Percentiles rank a stretch among this genome's conserved stretches.
Conservation (phyloP, 805 yeast genomes). For the Barnettozyma vustinii region DNA sequence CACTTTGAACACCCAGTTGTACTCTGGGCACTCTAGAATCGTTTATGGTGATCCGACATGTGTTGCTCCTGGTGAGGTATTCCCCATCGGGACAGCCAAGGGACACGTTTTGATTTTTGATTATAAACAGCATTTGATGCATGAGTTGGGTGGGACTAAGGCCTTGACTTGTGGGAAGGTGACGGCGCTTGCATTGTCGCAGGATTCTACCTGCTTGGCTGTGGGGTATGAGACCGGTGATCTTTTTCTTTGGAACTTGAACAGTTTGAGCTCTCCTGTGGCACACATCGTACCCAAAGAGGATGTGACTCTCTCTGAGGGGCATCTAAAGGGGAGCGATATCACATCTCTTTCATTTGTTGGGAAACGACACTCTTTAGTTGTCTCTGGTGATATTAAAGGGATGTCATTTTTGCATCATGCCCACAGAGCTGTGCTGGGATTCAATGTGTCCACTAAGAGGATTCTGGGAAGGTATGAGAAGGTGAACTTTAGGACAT, state of each 20-base stretch:
- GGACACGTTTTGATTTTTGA: conserved; percentile 67
- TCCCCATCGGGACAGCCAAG: conserved; percentile 65
- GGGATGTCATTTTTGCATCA: conserved; percentile 63
- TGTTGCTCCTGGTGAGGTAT: conserved; percentile 37
- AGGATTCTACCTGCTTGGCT: conserved; percentile 65
- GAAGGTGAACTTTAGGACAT: conserved; percentile 10
- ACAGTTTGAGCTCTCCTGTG: conserved; percentile 26
- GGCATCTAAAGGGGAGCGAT: conserved; percentile 26
- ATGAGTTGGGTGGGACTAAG: conserved; percentile 32
- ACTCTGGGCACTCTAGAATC: conserved; percentile 27
- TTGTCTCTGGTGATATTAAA: conserved; percentile 48
- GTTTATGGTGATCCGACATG: conserved; percentile 49
- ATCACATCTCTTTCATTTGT: conserved; percentile 43
- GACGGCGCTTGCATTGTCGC: conserved; percentile 51
- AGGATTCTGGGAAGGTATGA: conserved; percentile 48
- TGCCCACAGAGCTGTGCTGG: conserved; percentile 52
- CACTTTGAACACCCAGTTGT: conserved; percentile 31
- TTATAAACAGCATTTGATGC: conserved; percentile 53
- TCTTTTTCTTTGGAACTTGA: conserved; percentile 64
- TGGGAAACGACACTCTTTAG: conserved; percentile 48
- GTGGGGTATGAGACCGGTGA: conserved; percentile 66
- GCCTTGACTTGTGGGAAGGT: conserved; percentile 41
- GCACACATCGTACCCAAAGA: conserved; percentile 20
- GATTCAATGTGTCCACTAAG: conserved; percentile 41
- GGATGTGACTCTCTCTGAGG: conserved; percentile 24